Evolutionary conservation across 257 asterid species (phyloP).

Genomic region (Capsicum chinense): DNA sequence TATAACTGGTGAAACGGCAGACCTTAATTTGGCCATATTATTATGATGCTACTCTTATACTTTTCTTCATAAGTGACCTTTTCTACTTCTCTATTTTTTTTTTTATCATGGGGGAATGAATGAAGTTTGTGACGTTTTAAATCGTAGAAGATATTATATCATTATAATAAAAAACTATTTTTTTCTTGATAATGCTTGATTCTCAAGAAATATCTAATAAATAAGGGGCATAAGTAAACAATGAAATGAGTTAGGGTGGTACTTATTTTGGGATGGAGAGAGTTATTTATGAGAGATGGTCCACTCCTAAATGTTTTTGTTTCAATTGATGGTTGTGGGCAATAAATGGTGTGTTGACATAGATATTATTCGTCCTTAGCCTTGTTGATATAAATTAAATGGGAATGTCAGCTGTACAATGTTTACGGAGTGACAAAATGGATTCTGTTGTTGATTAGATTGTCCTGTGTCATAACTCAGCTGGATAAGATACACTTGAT

Average conservation of each 20-base stretch:
- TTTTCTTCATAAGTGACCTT: neutral
- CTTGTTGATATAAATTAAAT: conserved; percentile 9
- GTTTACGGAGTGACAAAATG: neutral
- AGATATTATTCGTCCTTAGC: neutral
- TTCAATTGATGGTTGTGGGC: neutral
- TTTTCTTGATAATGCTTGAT: no score
- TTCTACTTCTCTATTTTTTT: neutral
- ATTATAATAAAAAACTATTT: no score
- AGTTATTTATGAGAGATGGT: conserved; percentile 23
- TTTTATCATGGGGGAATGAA: conserved; percentile 33
- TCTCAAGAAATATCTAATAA: no score
- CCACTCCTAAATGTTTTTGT: conserved; percentile 21
- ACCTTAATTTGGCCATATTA: conserved; percentile 28
- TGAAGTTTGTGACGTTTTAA: conserved; percentile 34
- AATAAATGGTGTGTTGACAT: conserved; percentile 19
- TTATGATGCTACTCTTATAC: conserved; percentile 24
- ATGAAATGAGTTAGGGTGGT: no score
- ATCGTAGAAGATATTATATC: conserved; percentile 25
- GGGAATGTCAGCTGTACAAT: neutral
- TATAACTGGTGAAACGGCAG: neutral
- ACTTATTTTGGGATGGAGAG: no score
- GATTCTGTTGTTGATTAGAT: neutral
- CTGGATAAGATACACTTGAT: neutral
- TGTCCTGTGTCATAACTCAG: neutral
- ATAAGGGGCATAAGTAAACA: no score